Conservation (phyloP, 202 grass and related monocot species). For the Digitaria exilis region DNA sequence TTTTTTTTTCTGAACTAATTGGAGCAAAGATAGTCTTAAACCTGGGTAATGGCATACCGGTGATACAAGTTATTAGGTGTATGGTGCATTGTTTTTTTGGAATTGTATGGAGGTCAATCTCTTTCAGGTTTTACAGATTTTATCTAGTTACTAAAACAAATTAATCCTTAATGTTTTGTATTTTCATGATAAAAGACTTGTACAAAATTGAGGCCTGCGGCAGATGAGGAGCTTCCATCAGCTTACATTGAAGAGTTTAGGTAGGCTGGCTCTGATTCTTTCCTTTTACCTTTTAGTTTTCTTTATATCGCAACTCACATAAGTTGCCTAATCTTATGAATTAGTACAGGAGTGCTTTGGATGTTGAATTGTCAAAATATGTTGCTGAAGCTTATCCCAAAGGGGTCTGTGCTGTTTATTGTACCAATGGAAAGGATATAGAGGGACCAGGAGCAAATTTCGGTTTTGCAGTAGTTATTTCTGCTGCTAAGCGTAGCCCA, state of each 20-base stretch:
- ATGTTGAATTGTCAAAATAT: slow-evolving; percentile 91
- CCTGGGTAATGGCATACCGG: neutral
- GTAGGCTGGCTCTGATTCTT: slow-evolving; percentile 42
- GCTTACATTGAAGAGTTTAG: slow-evolving; percentile 94
- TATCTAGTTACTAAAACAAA: neutral
- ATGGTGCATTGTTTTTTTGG: slow-evolving; percentile 21
- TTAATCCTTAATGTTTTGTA: slow-evolving; percentile 42
- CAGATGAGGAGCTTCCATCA: slow-evolving; percentile 91
- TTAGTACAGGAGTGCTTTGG: slow-evolving; percentile 68
- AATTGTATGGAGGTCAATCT: neutral
- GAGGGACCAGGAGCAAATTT: slow-evolving; percentile 93
- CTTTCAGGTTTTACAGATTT: neutral
- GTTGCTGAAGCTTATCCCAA: slow-evolving; percentile 87
- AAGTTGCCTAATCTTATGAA: slow-evolving; percentile 38
- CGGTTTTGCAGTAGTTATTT: slow-evolving; percentile 77
- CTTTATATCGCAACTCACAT: neutral
- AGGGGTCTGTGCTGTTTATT: slow-evolving; percentile 85
- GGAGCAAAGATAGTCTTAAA: neutral
- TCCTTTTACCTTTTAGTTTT: slow-evolving; percentile 23
- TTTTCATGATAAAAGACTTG: slow-evolving; percentile 61
- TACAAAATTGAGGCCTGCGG: slow-evolving; percentile 85
- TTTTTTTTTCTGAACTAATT: neutral
- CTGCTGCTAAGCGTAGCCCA: slow-evolving; percentile 78
- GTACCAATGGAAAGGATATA: slow-evolving; percentile 78
- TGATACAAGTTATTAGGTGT: neutral